Conservation (phyloP, 148 eudicot species). For the Cornus florida region DNA sequence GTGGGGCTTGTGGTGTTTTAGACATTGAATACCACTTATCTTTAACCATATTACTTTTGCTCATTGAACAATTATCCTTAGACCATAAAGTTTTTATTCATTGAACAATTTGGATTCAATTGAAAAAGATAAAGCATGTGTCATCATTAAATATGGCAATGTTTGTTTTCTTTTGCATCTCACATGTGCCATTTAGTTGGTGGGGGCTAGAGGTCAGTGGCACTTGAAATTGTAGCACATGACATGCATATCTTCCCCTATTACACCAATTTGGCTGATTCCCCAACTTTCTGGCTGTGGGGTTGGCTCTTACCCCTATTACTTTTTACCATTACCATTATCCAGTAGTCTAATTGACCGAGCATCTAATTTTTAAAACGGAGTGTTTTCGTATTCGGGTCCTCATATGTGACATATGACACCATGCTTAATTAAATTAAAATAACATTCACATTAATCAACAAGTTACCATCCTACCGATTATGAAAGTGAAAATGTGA, state of each 20-base stretch:
- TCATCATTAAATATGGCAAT: conserved; percentile 15
- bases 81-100: neutral
- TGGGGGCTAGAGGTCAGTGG: conserved; percentile 7
- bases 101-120: neutral
- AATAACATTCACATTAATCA: no score
- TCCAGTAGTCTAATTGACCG: no score
- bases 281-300: neutral
- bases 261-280: neutral
- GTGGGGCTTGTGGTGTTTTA: neutral
- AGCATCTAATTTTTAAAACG: no score
- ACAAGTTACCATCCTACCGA: no score
- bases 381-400: no score
- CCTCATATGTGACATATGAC: no score
- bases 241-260: neutral
- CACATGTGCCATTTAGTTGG: conserved; percentile 22
- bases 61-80: neutral
- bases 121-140: conserved; percentile 7
- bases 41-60: neutral
- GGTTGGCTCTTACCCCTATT: neutral
- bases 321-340: neutral
- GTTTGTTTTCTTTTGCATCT: conserved; percentile 2
- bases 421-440: no score
- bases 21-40: neutral
- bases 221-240: neutral
- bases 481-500: no score